Conservation (phyloP, 768 basidiomycete species). For the Calocybe indica region DNA sequence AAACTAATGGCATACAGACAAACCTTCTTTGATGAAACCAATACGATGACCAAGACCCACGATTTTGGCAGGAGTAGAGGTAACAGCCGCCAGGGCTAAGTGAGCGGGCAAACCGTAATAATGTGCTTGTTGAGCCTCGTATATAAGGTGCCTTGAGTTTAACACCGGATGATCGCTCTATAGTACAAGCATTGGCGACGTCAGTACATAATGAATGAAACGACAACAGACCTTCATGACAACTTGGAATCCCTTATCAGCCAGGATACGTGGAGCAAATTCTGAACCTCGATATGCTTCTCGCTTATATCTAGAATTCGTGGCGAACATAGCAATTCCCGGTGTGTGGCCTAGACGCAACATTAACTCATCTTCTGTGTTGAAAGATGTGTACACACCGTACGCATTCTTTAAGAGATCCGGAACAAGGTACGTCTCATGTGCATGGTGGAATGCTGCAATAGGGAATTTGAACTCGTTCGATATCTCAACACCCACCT, state of each 20-base stretch:
- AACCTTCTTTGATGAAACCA: constrained; percentile 53
- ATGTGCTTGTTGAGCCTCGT: constrained; percentile 67
- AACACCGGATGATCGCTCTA: constrained; percentile 53
- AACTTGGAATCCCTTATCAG: constrained; percentile 59
- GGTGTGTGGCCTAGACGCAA: constrained; percentile 41
- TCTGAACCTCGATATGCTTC: constrained; percentile 63
- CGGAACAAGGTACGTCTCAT: constrained; percentile 78
- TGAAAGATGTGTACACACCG: constrained; percentile 24
- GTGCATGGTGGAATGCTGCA: constrained; percentile 74
- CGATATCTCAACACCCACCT: constrained; percentile 38
- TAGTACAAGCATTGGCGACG: background rate
- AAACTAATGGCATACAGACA: background rate
- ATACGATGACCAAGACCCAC: constrained; percentile 66
- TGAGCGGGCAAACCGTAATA: constrained; percentile 57
- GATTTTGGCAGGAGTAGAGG: constrained; percentile 54
- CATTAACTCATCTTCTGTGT: background rate
- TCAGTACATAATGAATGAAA: background rate
- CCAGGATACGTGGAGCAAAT: constrained; percentile 68
- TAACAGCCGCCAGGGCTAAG: constrained; percentile 57
- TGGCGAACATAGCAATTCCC: constrained; percentile 68
- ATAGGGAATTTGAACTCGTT: constrained; percentile 80
- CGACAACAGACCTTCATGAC: constrained; percentile 56
- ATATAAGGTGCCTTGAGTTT: constrained; percentile 60
- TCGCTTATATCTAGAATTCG: constrained; percentile 34
- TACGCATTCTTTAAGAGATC: constrained; percentile 66